Base-by-base conservation (phyloP, 2,329 filamentous ascomycete species). In the Stagonosporopsis vannaccii region DNA sequence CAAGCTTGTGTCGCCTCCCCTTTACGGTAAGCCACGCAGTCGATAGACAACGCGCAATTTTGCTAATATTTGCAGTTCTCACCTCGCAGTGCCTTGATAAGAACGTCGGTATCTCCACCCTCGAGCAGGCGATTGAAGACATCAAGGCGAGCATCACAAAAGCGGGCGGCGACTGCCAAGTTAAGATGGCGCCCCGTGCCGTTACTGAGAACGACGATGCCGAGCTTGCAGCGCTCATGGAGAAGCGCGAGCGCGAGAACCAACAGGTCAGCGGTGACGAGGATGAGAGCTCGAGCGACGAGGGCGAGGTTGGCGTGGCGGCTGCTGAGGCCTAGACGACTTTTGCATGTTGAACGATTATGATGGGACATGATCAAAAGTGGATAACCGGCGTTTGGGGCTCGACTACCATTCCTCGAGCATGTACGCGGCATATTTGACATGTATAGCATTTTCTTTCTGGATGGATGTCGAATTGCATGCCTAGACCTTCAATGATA, bases 131-230 rank as follows among this genome's bases (percentile, higher is more conserved):
- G 17, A 99, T 99, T 68, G 84, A 90, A 71, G 91, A 93, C 69
- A 93, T 99, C 70, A 85, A 90, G 69, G 85, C 81, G 72, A 92
- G 85, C 77, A 99, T 99, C 75, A 86, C 88, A 74, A 82, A 79
- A 41, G 85, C 90, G 0, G 90, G 90, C 50, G 95, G 95, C 59
- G 87, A 87, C 73, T 90, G 94, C 73, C 85, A 89, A 39, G 90
- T 97, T 69, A 97, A 96, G 87, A 99, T 99, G 95, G 93, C 95
- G 71, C 95, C 95, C 67, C 98, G 98, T 87, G 95, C 96, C 4
- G 95, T 99, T 60, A 99, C 95, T 1, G 96, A 98, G 84, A 96
- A 92, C 77, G 96, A 99, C 72, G 95, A 99, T 74, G 95, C 94
- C 23, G 93, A 97, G 79, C 84, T 99, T 65, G 92, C 97, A 78